Base-by-base conservation (phyloP, 2,329 filamentous ascomycete species). In the Alternaria sp. region DNA sequence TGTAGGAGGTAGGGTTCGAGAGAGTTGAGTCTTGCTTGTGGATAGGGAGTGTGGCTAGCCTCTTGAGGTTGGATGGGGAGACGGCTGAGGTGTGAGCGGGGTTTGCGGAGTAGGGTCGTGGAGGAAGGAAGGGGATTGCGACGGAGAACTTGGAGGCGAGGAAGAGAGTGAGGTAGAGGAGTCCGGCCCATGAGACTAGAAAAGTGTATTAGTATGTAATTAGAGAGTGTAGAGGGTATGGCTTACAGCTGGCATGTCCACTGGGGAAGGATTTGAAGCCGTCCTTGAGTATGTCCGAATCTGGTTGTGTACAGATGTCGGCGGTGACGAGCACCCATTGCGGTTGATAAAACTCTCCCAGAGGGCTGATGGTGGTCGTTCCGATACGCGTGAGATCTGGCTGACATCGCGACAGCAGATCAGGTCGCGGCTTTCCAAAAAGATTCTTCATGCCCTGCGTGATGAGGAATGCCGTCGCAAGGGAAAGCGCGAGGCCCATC, bases 121-220 rank as follows among this genome's bases (percentile, higher is more conserved):
- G 83, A 7, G 85, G 83, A 9, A 91, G 85, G 75, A 89, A 91
- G 1, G 91, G 91, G 32, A 93, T 84, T 9, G 87, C 89, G 63
- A 94, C 88, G 60, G 88, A 86, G 71, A 94, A 91, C 76, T 94
- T 94, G 78, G 89, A 91, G 66, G 91, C 92, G 22, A 98, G 85
- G 83, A 93, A 97, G 51, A 98, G 87, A 2, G 91, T 91, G 16
- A 97, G 86, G 76, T 97, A 97, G 54, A 93, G 87, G 53, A 97
- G 82, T 1, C 94, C 94, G 11, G 90, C 89, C 68, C 92, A 92
- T 5, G 91, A 86, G 62, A 90, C 85, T 86, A 20, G 3, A 36
- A 5, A 4, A 5, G 7, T 42, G 41, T 47, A 26, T 57, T 46
- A 51, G 54, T 12, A 32, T 26, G 36, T 7, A 6, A 34, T 26